These are phyloP conservation scores for Phytophthora aleatoria DNA, from an alignment of 352 stramenopile genomes.

Conservation along the genomic window DNA sequence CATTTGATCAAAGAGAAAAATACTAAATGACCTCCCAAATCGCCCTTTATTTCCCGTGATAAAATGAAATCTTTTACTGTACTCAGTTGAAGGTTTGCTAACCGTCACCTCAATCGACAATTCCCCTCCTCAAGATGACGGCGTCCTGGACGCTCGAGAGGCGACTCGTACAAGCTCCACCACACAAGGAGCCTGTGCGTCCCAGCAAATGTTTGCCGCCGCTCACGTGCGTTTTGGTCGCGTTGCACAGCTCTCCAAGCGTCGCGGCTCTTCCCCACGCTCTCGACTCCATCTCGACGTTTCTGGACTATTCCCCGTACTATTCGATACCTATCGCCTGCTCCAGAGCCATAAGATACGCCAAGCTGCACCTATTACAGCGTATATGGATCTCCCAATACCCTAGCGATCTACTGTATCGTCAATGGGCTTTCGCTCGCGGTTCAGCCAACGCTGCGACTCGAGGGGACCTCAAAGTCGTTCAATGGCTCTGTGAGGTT, in stretches of 20 bases:
- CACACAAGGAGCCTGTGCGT: slow-evolving; percentile 5
- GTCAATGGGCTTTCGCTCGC: slow-evolving; percentile 36
- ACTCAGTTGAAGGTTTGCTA: slow-evolving; percentile 14
- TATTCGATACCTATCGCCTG: slow-evolving; percentile 32
- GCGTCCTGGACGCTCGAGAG: slow-evolving; percentile 11
- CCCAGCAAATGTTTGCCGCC: slow-evolving; percentile 12
- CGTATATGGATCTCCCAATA: slow-evolving; percentile 16
- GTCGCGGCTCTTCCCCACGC: slow-evolving; percentile 37
- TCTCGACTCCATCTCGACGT: slow-evolving; percentile 24
- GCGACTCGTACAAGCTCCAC: slow-evolving; percentile 4
- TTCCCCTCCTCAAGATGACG: slow-evolving; percentile 17
- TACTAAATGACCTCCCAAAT: no score
- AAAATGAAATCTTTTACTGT: not conserved
- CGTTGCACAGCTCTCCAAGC: slow-evolving; percentile 13
- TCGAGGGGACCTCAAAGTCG: slow-evolving; percentile 25
- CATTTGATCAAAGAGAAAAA: no score
- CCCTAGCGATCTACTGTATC: slow-evolving; percentile 21
- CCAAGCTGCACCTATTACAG: slow-evolving; percentile 30
- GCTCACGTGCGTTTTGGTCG: slow-evolving; percentile 11
- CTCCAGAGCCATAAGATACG: slow-evolving; percentile 3
- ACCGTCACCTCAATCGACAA: slow-evolving; percentile 20
- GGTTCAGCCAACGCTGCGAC: slow-evolving; percentile 29
- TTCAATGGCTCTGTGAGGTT: slow-evolving; percentile 33
- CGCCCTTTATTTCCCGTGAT: no score
- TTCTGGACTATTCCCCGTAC: slow-evolving; percentile 24